These are phyloP conservation scores for Fusarium nygamai DNA, from an alignment of 2,329 filamentous ascomycete genomes.

Conservation along the genomic window DNA sequence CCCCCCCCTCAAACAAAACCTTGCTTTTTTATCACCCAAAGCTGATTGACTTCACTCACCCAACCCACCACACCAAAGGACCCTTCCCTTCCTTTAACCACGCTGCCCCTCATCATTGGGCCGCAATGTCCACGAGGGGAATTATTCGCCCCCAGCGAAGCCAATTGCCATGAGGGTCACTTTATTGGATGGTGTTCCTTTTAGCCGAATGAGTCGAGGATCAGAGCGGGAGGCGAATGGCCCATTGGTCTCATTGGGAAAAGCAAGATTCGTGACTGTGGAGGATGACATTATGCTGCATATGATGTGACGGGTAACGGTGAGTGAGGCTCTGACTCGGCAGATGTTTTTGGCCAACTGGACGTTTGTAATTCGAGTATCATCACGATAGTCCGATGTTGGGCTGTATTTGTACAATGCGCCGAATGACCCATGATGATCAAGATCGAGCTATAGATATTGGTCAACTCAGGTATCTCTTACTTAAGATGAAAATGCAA, in stretches of 20 bases:
- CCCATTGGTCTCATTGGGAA: not conserved
- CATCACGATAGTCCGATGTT: not conserved
- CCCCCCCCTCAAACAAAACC: conserved; percentile 6
- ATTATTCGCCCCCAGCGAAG: conserved; percentile 3
- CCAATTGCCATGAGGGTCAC: not conserved
- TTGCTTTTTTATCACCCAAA: not conserved
- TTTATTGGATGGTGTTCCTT: conserved; percentile 1
- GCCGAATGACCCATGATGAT: not conserved
- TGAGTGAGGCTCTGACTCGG: conserved; percentile 24
- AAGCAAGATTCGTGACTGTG: conserved; percentile 8
- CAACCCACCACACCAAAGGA: conserved; percentile 38
- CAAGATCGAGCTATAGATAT: not conserved
- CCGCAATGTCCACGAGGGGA: conserved; percentile 35
- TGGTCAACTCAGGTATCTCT: not conserved
- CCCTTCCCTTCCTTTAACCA: conserved; percentile 7
- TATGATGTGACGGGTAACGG: conserved; percentile 12
- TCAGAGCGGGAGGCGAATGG: conserved; percentile 20
- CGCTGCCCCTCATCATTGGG: conserved; percentile 36
- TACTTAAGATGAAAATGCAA: not conserved
- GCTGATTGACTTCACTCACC: conserved; percentile 26
- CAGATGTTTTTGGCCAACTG: conserved; percentile 20
- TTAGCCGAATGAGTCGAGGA: conserved; percentile 1
- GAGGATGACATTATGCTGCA: conserved; percentile 28
- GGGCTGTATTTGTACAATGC: conserved; percentile 1
- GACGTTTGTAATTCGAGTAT: not conserved